Evolutionary conservation across 495 filamentous ascomycete genomes (phyloP).

Genomic region (Extremus antarcticus): DNA sequence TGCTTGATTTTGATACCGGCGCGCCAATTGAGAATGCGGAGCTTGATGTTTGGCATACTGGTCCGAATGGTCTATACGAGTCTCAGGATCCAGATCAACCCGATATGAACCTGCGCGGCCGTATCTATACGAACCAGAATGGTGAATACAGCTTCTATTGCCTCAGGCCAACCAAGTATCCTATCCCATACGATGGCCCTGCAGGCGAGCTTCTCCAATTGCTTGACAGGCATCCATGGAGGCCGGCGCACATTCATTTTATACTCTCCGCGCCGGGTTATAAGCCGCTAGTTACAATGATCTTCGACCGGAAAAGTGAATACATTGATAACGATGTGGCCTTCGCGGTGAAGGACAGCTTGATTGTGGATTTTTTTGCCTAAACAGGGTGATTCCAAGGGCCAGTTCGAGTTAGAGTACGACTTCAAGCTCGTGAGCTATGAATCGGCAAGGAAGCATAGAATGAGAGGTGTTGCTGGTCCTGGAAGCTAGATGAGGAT

Average conservation of each 20-base stretch:
- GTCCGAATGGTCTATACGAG: conserved; percentile 70
- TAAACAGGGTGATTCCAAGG: conserved; percentile 48
- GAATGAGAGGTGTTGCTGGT: too few species aligned
- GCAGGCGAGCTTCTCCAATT: conserved; percentile 41
- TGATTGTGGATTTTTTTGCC: conserved; percentile 57
- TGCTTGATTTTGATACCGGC: conserved; percentile 46
- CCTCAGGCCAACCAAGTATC: conserved; percentile 60
- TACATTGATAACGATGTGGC: conserved; percentile 57
- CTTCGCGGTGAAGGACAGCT: conserved; percentile 67
- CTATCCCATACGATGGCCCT: conserved; percentile 56
- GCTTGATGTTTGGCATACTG: conserved; percentile 70
- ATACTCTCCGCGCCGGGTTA: conserved; percentile 50
- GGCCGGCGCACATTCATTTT: conserved; percentile 78
- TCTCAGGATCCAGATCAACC: conserved; percentile 62
- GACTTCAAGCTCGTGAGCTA: conserved; percentile 38
- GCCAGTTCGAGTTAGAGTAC: conserved; percentile 57
- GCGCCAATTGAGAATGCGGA: conserved; percentile 49
- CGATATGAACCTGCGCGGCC: conserved; percentile 64
- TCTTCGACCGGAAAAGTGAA: conserved; percentile 56
- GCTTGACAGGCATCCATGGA: conserved; percentile 65
- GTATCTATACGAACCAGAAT: conserved; percentile 53
- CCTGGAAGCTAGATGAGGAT: too few species aligned
- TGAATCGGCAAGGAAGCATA: too few species aligned
- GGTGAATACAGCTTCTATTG: conserved; percentile 59
- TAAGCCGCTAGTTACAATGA: conserved; percentile 57